Evolutionary conservation across 257 asterid species (phyloP), one percentile per base, ranked within the genome.

Genomic region (Solanum etuberosum): DNA sequence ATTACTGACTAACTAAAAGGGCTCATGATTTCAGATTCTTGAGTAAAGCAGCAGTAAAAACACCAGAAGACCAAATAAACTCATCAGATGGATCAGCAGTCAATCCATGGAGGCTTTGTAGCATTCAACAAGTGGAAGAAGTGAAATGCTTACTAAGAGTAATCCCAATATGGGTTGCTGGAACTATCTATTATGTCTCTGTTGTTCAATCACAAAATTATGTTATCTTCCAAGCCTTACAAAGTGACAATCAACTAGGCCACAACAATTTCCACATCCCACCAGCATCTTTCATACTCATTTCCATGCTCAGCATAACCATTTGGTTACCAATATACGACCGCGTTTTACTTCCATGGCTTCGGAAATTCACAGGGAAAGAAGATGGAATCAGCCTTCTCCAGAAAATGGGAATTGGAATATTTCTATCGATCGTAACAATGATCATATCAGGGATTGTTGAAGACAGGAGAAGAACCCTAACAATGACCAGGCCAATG

Each of bases 81-180:
- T 80, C 84, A 9, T 2, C 83, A 5, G 90, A 91, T 57, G 93
- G 93, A 48, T 86, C 89, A 25, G 87, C 90, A 18, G 86, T 15
- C 21, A 83, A 91, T 89, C 89, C 90, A 12, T 86, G 90, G 91
- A 83, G 87, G 25, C 88, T 91, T 59, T 89, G 91, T 85, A 87
- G 89, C 38, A 48, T 89, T n/a, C 92, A 91, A 20, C 90, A 91
- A 80, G 90, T 89, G 76, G 93, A 91, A 72, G 89, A 84, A 78
- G 83, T 89, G 59, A 91, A 91, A 88, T 91, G 91, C 59, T 80
- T 91, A 15, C 6, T 88, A 15, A 86, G 88, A 72, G 57, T 86
- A 10, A 43, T 89, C 23, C 91, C 93, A n/a, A 89, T 91, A 71
- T 91, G 90, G 89, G 20, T 76, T 68, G 73, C 93, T 16, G 77